A percentile compares a stretch with the other conserved stretches of the same genome.
These are phyloP conservation scores for Solanum pimpinellifolium DNA, from an alignment of 257 asterid species.

Conservation along the genomic window DNA sequence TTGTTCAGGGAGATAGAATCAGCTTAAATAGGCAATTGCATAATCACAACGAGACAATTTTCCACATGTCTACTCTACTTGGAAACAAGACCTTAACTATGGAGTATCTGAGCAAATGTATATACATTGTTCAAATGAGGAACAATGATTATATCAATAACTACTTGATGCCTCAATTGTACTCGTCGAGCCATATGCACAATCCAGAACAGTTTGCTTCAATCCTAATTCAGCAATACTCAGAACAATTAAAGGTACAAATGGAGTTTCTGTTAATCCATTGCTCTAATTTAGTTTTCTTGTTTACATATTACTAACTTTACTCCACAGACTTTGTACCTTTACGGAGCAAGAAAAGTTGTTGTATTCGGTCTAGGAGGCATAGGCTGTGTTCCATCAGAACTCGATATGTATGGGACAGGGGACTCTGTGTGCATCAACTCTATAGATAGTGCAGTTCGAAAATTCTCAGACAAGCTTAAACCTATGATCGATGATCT, in stretches of 20 bases:
- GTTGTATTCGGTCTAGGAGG: conserved; percentile 19
- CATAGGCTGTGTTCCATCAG: conserved; percentile 31
- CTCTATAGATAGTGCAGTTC: conserved; percentile 8
- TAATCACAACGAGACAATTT: not conserved
- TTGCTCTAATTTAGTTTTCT: not conserved
- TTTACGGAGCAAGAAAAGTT: conserved; percentile 34
- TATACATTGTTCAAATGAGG: conserved; percentile 36
- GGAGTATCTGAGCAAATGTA: conserved; percentile 34
- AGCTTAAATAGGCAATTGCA: conserved; percentile 8
- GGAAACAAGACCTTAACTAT: conserved; percentile 19
- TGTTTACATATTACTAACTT: not conserved
- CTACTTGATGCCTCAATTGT: conserved; percentile 39
- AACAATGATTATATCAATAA: conserved; percentile 65
- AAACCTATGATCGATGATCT: conserved; percentile 6
- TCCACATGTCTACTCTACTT: not conserved
- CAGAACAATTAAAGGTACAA: conserved; percentile 3
- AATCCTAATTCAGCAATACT: not conserved
- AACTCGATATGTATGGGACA: conserved; percentile 12
- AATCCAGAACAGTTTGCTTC: not conserved
- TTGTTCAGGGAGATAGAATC: conserved; percentile 7
- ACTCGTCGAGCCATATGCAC: conserved; percentile 18
- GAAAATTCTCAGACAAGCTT: conserved; percentile 15
- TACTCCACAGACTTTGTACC: conserved; percentile 24
- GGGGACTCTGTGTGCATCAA: conserved; percentile 22
- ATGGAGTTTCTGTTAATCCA: not conserved